A percentile compares a stretch with the other conserved stretches of the same genome.
Conservation (phyloP, 2,329 filamentous ascomycete species). For the Ceratocystiopsis sp. region DNA sequence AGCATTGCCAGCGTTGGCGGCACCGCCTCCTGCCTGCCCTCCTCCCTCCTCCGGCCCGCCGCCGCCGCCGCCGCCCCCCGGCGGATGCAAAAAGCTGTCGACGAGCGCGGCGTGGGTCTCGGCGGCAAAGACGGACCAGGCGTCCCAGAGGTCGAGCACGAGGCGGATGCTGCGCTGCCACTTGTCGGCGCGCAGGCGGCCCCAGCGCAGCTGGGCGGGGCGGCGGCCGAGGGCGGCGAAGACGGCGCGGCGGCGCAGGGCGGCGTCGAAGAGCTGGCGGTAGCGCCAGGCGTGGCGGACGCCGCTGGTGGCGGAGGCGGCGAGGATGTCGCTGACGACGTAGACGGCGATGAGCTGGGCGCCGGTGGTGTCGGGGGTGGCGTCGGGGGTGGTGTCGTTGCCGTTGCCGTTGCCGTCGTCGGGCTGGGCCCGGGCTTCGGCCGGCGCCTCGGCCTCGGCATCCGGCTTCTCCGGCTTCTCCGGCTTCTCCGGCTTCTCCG, state of each 20-base stretch:
- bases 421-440: conserved; percentile 9
- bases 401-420: conserved; percentile 3
- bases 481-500: conserved; percentile 5
- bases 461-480: conserved; percentile 20
- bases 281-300: conserved; percentile 80
- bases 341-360: conserved; percentile 71
- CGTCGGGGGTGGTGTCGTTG: conserved; percentile 12
- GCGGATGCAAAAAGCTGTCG: conserved; percentile 54
- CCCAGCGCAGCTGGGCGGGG: conserved; percentile 59
- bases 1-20: too few species aligned
- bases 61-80: conserved; percentile 13
- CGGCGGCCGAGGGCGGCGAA: conserved; percentile 64
- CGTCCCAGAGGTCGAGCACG: conserved; percentile 54
- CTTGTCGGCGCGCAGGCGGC: conserved; percentile 64
- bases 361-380: conserved; percentile 44
- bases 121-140: conserved; percentile 56
- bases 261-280: conserved; percentile 59
- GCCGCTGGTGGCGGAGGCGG: conserved; percentile 57
- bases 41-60: conserved; percentile 14
- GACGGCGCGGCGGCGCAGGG: conserved; percentile 47
- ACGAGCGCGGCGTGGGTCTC: conserved; percentile 57
- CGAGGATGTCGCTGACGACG: conserved; percentile 59
- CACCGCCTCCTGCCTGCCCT: conserved; percentile 13
- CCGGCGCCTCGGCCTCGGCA: conserved; percentile 21
- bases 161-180: conserved; percentile 62